phyloP scores from a whole-genome alignment of 2,329 filamentous ascomycete species.

The Scortechinia acanthostroma region DNA sequence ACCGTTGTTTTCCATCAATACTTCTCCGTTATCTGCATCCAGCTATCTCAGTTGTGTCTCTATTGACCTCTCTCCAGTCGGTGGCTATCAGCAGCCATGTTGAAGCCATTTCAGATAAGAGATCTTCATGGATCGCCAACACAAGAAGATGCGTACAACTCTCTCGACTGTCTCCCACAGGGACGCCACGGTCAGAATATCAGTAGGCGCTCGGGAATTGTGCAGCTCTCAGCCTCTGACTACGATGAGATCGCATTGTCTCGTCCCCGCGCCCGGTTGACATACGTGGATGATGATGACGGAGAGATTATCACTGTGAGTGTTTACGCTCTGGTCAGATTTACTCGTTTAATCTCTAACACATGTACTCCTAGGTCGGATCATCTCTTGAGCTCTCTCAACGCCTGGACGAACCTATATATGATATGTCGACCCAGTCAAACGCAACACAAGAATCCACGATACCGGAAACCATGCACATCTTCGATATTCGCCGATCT shows the following conservation, averaged over 20 bases:
- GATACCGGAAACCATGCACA: conserved; percentile 21
- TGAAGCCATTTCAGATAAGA: conserved; percentile 28
- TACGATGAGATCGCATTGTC: conserved; percentile 29
- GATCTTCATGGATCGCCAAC: conserved; percentile 15
- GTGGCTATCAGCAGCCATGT: conserved; percentile 19
- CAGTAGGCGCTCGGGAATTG: no score
- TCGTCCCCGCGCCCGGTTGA: conserved; percentile 28
- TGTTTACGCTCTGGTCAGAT: conserved; percentile 1
- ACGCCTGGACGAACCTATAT: conserved; percentile 30
- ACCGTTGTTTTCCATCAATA: no score
- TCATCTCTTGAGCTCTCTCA: conserved; percentile 34
- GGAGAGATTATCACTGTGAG: conserved; percentile 32
- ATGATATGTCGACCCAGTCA: conserved; percentile 5
- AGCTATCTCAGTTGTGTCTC: no score
- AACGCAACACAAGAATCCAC: conserved; percentile 4
- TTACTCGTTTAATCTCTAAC: conserved; percentile 5
- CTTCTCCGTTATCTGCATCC: no score
- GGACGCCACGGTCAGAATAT: no score
- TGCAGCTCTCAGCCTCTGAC: conserved; percentile 26
- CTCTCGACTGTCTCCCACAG: no score
- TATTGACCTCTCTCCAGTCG: no score
- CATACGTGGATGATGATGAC: conserved; percentile 34
- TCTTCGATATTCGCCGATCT: conserved; percentile 32
- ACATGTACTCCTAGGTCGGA: conserved; percentile 23
- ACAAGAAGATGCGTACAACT: conserved; percentile 8